These are phyloP conservation scores for Podospora tetraspora DNA, from an alignment of 495 filamentous ascomycete species.

Conservation along the genomic window DNA sequence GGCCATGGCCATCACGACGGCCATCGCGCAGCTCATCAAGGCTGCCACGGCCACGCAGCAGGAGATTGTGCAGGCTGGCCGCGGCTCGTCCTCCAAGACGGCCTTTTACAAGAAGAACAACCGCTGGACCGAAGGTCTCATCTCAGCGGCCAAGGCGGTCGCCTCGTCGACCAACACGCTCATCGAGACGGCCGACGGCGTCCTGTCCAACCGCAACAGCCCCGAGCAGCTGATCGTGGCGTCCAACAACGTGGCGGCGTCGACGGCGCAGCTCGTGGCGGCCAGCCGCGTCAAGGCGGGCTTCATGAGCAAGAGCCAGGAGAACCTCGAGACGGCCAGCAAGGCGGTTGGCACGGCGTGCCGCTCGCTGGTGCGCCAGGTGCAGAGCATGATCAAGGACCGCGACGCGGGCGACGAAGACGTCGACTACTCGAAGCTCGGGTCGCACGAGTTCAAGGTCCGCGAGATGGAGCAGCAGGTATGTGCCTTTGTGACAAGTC, in stretches of 20 bases:
- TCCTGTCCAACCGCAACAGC: constrained; percentile 83
- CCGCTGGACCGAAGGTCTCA: constrained; percentile 95
- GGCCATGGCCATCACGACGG: constrained; percentile 91
- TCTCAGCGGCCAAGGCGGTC: constrained; percentile 94
- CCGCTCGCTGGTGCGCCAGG: constrained; percentile 80
- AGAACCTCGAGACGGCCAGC: constrained; percentile 81
- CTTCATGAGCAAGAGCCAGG: constrained; percentile 95
- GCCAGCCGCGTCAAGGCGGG: constrained; percentile 94
- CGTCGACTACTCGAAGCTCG: constrained; percentile 84
- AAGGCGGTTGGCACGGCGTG: constrained; percentile 91
- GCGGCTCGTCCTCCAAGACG: constrained; percentile 80
- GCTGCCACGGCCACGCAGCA: constrained; percentile 91
- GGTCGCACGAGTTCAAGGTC: constrained; percentile 94
- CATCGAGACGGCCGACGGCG: constrained; percentile 96
- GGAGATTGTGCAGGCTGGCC: constrained; percentile 94
- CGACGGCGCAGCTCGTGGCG: constrained; percentile 92
- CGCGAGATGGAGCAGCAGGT: constrained; percentile 99
- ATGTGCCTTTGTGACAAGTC: constrained; percentile 33
- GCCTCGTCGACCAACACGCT: constrained; percentile 86
- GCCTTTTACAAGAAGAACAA: constrained; percentile 99
- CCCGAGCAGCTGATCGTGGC: constrained; percentile 97
- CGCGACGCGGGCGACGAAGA: constrained; percentile 74
- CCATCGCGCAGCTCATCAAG: constrained; percentile 92
- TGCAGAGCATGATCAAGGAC: constrained; percentile 88
- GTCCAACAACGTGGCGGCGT: constrained; percentile 92